These are phyloP conservation scores for Chalciporus pseudorubinellus DNA, from an alignment of 768 basidiomycete species.

Conservation along the genomic window DNA sequence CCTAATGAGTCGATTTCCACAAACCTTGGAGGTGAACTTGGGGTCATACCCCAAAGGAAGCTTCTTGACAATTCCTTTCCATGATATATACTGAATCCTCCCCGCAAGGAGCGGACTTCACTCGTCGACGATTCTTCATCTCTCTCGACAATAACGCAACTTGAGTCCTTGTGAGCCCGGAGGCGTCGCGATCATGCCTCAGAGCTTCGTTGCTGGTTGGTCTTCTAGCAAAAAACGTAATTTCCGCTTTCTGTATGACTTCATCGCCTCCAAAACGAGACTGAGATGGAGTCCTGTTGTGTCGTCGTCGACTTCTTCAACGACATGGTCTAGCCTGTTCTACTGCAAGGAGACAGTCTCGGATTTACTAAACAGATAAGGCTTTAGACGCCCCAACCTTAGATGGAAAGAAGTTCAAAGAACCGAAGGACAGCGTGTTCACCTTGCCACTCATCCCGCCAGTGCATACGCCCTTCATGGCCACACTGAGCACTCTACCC, in stretches of 20 bases:
- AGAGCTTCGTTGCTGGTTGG: constrained; percentile 13
- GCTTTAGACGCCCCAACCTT: background rate
- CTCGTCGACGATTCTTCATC: background rate
- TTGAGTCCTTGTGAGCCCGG: constrained; percentile 10
- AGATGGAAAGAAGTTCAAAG: background rate
- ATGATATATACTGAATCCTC: background rate
- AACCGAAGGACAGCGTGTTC: background rate
- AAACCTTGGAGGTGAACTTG: background rate
- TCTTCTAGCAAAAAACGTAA: constrained; percentile 15
- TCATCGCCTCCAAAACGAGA: background rate
- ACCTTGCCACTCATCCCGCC: too few relatives aligned
- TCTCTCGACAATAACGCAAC: background rate
- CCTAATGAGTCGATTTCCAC: background rate
- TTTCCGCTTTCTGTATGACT: constrained; percentile 12
- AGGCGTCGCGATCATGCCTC: constrained; percentile 16
- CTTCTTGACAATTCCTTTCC: background rate
- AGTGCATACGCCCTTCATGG: too few relatives aligned
- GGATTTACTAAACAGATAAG: background rate
- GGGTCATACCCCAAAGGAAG: background rate
- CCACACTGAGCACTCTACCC: too few relatives aligned
- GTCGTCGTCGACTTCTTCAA: background rate
- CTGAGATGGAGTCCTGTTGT: too few relatives aligned
- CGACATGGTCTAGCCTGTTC: too few relatives aligned
- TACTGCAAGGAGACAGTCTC: too few relatives aligned
- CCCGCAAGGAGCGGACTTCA: background rate